Conservation (phyloP, 306 rosid genomes). For the Styphnolobium japonicum region DNA sequence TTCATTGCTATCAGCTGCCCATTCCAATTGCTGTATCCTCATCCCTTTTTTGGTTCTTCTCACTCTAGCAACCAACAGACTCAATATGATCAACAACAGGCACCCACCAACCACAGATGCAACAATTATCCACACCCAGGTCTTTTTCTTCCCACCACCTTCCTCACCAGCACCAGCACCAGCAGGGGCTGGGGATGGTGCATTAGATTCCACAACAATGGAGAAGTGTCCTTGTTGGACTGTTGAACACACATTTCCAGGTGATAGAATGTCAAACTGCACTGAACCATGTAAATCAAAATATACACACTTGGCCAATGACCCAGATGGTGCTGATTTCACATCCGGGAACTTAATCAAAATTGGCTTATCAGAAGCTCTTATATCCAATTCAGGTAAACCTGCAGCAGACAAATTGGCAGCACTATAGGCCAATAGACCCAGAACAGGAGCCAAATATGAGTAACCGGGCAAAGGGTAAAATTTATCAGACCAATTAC, state of each 20-base stretch:
- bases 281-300: conserved; percentile 64
- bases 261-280: conserved; percentile 46
- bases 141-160: conserved; percentile 10
- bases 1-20: conserved; percentile 39
- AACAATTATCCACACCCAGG: conserved; percentile 39
- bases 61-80: conserved; percentile 26
- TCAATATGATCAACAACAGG: conserved; percentile 25
- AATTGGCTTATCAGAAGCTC: conserved; percentile 53
- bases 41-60: conserved; percentile 11
- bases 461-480: conserved; percentile 66
- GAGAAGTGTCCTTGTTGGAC: conserved; percentile 61
- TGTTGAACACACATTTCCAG: conserved; percentile 46
- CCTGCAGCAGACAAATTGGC: conserved; percentile 39
- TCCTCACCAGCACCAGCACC: not conserved
- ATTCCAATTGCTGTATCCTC: conserved; percentile 53
- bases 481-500: conserved; percentile 51
- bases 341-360: conserved; percentile 40
- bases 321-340: conserved; percentile 26
- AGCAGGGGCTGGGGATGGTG: conserved; percentile 51
- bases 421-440: conserved; percentile 54
- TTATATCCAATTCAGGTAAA: conserved; percentile 55
- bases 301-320: conserved; percentile 44
- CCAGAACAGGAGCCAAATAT: conserved; percentile 60
- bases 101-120: conserved; percentile 39
- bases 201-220: conserved; percentile 46